Evolutionary conservation across 352 stramenopile genomes (phyloP).

Genomic region (Globisporangium apiculatum): DNA sequence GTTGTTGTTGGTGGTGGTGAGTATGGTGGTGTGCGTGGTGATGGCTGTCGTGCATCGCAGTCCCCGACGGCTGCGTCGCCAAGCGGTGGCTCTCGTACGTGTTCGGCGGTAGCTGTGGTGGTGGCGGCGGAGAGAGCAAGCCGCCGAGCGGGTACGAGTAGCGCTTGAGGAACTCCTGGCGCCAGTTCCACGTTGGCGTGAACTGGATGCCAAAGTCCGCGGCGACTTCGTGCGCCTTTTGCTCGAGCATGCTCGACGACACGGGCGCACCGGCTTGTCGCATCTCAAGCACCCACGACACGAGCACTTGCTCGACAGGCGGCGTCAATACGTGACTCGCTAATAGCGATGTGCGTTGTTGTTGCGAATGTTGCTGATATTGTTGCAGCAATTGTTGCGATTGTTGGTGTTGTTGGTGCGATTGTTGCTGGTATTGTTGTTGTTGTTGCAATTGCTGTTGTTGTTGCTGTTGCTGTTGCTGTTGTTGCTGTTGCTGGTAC

Average conservation of each 20-base stretch:
- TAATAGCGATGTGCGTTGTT: constrained; percentile 1
- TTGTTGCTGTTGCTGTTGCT: constrained; percentile 5
- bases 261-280: constrained; percentile 5
- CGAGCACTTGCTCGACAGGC: constrained; percentile 8
- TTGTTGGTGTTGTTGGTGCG: background rate
- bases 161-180: constrained; percentile 14
- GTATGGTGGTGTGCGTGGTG: background rate
- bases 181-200: constrained; percentile 12
- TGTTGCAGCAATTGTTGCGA: background rate
- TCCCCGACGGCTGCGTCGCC: background rate
- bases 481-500: background rate
- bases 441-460: background rate
- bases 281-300: constrained; percentile 14
- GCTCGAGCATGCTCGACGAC: constrained; percentile 11
- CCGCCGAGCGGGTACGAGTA: constrained; percentile 12
- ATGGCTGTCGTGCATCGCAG: background rate
- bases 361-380: background rate
- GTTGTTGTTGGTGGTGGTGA: constrained; percentile 8
- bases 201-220: constrained; percentile 10
- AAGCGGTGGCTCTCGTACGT: constrained; percentile 4
- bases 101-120: background rate
- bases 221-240: constrained; percentile 9
- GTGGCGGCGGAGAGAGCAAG: background rate
- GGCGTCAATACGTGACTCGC: constrained; percentile 2
- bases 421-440: constrained; percentile 2